These are phyloP conservation scores for Talaromyces sp. DNA, from an alignment of 2,329 filamentous ascomycete genomes.

Conservation along the genomic window DNA sequence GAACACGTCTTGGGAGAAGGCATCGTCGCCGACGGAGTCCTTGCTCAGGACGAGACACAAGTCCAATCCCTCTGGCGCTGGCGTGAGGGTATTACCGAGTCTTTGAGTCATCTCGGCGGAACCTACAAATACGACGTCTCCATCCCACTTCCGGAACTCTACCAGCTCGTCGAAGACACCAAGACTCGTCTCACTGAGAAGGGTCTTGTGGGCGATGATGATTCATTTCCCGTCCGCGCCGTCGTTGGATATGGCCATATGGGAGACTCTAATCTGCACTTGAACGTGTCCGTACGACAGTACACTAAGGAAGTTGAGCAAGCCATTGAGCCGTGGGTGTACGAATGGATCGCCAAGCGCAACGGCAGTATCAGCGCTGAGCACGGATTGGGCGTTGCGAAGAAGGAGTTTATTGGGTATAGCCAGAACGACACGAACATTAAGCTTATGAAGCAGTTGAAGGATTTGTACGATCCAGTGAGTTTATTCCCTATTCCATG, in stretches of 20 bases:
- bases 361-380: slow-evolving; percentile 95
- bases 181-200: slow-evolving; percentile 68
- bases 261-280: slow-evolving; percentile 92
- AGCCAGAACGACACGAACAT: slow-evolving; percentile 86
- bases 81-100: slow-evolving; percentile 90
- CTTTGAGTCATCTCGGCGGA: slow-evolving; percentile 83
- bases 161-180: slow-evolving; percentile 83
- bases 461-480: slow-evolving; percentile 90
- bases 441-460: slow-evolving; percentile 90
- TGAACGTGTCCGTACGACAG: slow-evolving; percentile 79
- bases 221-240: slow-evolving; percentile 74
- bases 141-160: slow-evolving; percentile 84
- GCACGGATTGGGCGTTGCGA: slow-evolving; percentile 88
- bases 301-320: slow-evolving; percentile 88
- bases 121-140: slow-evolving; percentile 99
- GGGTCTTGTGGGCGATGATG: slow-evolving; percentile 73
- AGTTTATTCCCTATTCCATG: slow-evolving; percentile 45
- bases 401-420: slow-evolving; percentile 94
- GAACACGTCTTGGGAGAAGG: slow-evolving; percentile 88
- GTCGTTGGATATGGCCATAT: slow-evolving; percentile 98
- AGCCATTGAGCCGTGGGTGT: slow-evolving; percentile 88
- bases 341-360: slow-evolving; percentile 89
- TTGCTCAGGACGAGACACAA: slow-evolving; percentile 93
- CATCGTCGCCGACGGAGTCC: slow-evolving; percentile 82
- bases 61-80: slow-evolving; percentile 81